These are phyloP conservation scores for Darksidea phi DNA, from an alignment of 495 filamentous ascomycete species.

Conservation along the genomic window DNA sequence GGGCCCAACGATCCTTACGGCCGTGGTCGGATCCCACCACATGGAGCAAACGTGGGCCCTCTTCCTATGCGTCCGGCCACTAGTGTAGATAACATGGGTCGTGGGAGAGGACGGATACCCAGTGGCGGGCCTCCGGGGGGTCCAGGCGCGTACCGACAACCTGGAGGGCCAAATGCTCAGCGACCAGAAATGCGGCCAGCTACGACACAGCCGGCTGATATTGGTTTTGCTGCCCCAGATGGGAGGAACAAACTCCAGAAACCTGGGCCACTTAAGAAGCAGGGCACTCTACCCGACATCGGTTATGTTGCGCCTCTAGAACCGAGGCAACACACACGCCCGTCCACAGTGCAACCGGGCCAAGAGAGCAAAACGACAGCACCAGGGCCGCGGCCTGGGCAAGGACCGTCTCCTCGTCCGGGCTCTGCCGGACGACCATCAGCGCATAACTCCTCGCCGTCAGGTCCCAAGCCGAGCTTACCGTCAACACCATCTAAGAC, in stretches of 20 bases:
- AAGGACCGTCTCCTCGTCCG: conserved; percentile 5
- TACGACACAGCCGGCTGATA: conserved; percentile 31
- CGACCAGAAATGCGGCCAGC: conserved; percentile 30
- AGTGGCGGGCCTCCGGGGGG: conserved; percentile 17
- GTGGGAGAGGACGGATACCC: conserved; percentile 26
- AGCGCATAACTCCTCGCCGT: conserved; percentile 18
- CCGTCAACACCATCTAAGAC: conserved; percentile 2
- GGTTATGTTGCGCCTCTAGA: conserved; percentile 34
- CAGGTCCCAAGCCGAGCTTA: not conserved
- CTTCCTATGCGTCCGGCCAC: conserved; percentile 34
- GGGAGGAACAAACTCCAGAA: conserved; percentile 35
- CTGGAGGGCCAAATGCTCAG: conserved; percentile 33
- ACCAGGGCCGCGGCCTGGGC: conserved; percentile 15
- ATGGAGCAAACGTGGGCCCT: conserved; percentile 22
- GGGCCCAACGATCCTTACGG: not conserved
- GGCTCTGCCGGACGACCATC: conserved; percentile 22
- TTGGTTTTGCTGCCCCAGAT: conserved; percentile 39
- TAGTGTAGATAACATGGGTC: conserved; percentile 34
- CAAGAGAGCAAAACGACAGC: conserved; percentile 25
- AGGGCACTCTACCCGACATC: conserved; percentile 33
- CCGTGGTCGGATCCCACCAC: conserved; percentile 7
- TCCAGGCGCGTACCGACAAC: conserved; percentile 31
- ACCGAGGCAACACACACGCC: conserved; percentile 23
- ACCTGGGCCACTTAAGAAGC: conserved; percentile 16
- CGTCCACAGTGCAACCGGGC: conserved; percentile 30